Evolutionary conservation across 2,329 filamentous ascomycete genomes (phyloP), one percentile per base, ranked within the genome.

Genomic region (Fusarium tanahbumbuense): DNA sequence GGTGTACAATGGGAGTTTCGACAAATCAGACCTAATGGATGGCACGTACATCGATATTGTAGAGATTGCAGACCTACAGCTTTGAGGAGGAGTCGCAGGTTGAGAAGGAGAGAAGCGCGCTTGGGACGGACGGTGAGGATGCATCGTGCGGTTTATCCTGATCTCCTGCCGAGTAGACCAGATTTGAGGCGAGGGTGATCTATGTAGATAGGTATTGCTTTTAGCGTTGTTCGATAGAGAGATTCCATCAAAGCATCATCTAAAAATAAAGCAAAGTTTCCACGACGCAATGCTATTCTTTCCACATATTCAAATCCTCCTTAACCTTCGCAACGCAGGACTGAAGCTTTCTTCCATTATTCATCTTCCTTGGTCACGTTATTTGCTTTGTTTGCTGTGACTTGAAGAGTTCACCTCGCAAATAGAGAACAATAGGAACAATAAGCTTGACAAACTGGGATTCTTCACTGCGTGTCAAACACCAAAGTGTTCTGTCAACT

Each of bases 31-130:
- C 27, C 59, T 13, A 55, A 46, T 2, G 37, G 28, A 6, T 70
- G 67, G 67, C 18, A 27, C 4, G 15, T n/a, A 10, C 42, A 58
- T 8, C 59, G 67, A 18, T 68, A 64, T 20, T 70, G 67, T 13
- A 16, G 30, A 16, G 25, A 10, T 12, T 71, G 67, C 11, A 70
- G 67, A 16, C 48, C 41, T 15, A 13, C 8, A 18, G 28, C 15
- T 3, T 12, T 37, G 5, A 61, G 58, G 28, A 27, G 42, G 3
- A 50, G 42, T n/a, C 15, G 32, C 8, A 45, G 44, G 13, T 23
- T 60, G 7, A 37, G 49, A 12, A 66, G 55, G 25, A 60, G 37
- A 13, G 27, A 47, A 11, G 45, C 53, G 18, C 48, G 20, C 15
- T 28, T 52, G 20, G 61, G 47, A 2, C 41, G 34, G 7, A 48